Base-by-base conservation (phyloP, 1,284 basidiomycete species). In the Papiliotrema terrestris region DNA sequence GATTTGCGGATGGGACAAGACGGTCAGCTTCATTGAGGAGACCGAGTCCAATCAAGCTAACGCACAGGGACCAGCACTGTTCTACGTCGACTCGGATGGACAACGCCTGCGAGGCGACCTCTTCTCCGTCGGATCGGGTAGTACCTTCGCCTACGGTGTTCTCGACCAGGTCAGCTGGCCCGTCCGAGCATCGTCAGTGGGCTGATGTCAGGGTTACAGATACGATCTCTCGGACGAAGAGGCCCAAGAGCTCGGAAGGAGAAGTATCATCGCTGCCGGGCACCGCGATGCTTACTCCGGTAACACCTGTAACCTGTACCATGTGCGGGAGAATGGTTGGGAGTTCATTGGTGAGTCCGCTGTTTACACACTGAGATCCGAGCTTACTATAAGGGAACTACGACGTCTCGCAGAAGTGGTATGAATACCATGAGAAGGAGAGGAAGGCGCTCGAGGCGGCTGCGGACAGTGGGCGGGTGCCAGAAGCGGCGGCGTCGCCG, bases 1-100 rank as follows among this genome's bases (percentile, higher is more conserved):
- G 96, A 96, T 98, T 62, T 98, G 94, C 69, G 96, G 96, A 26
- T 98, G 95, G 94, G 96, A 99, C 80, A 98, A 98, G 82, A 97
- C 95, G 11, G 89, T 89, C 61, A 65, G 86, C 53, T 54, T n/a
- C 32, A 25, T 14, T 42, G 15, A 19, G 19, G 19, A 11, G 43
- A 23, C 8, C 48, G 43, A 20, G 48, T n/a, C n/a, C 13, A 8
- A 17, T 25, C 17, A 20, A 13, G n/a, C 17, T 52, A 11, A 35
- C 48, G 14, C 43, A 23, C 67, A 89, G 84, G 95, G 96, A 0
- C 95, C 95, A n/a, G 86, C 91, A 14, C 82, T 99, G 37, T 98
- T 94, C 80, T 98, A 98, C 75, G 96, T 99, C 54, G 96, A 99
- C 78, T 95, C 91, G 15, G 96, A 98, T 63, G 96, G 96, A 38